These are phyloP conservation scores for Mortierella sp. DNA, from an alignment of 371 early-diverging fungal species.

Conservation along the genomic window DNA sequence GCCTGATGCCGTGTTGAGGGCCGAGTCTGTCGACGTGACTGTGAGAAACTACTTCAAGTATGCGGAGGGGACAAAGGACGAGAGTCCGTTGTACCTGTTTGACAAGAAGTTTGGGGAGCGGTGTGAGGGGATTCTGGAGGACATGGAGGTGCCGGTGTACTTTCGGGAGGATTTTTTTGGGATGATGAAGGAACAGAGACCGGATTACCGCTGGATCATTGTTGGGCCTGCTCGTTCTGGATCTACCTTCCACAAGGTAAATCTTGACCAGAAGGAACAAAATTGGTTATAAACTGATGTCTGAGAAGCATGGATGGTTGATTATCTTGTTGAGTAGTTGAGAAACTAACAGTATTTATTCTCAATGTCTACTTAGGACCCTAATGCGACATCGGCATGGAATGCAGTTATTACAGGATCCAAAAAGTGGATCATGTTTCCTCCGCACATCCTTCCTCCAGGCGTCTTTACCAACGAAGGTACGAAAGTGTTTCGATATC, in stretches of 20 bases:
- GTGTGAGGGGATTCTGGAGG: constrained; percentile 60
- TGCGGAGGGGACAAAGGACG: constrained; percentile 58
- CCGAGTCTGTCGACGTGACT: constrained; percentile 72
- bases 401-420: constrained; percentile 77
- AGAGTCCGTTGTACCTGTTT: constrained; percentile 78
- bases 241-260: constrained; percentile 72
- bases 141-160: constrained; percentile 71
- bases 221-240: constrained; percentile 76
- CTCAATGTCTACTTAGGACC: constrained; percentile 58
- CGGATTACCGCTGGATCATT: constrained; percentile 82
- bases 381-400: constrained; percentile 79
- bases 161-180: constrained; percentile 74
- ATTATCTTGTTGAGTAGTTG: no score
- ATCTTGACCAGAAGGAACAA: not conserved
- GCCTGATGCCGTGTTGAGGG: constrained; percentile 64
- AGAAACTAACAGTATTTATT: not conserved
- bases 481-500: not conserved
- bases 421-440: constrained; percentile 72
- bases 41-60: constrained; percentile 68
- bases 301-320: no score
- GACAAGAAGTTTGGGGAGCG: constrained; percentile 70
- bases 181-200: constrained; percentile 64
- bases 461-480: constrained; percentile 73
- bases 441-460: constrained; percentile 76
- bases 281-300: not conserved